These are phyloP conservation scores for Prillingera fragicola DNA, from an alignment of 1,284 basidiomycete genomes.

Conservation along the genomic window DNA sequence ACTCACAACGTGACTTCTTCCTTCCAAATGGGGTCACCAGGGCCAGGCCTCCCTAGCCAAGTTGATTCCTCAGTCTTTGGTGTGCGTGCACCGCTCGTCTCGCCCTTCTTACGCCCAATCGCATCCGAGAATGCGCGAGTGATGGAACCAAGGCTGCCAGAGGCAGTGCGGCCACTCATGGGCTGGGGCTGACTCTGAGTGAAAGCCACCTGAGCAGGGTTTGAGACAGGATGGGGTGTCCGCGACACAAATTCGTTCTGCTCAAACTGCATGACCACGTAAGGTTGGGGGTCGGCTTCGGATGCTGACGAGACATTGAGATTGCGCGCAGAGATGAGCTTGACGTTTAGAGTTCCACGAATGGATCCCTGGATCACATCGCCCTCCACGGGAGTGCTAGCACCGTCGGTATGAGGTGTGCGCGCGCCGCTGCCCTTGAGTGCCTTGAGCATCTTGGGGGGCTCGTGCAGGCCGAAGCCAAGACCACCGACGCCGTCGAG, in stretches of 20 bases:
- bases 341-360: conserved; percentile 80
- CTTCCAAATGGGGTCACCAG: conserved; percentile 92
- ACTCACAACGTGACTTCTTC: conserved; percentile 95
- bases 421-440: conserved; percentile 33
- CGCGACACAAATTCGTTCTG: conserved; percentile 97
- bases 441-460: conserved; percentile 47
- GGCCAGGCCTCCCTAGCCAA: conserved; percentile 46
- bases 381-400: conserved; percentile 9
- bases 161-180: conserved; percentile 27
- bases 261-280: conserved; percentile 97
- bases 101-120: conserved; percentile 47
- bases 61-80: conserved; percentile 37
- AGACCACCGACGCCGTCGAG: conserved; percentile 33
- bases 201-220: conserved; percentile 38
- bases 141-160: conserved; percentile 55
- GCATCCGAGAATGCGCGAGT: conserved; percentile 55
- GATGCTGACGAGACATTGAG: conserved; percentile 63
- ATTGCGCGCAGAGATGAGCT: conserved; percentile 86
- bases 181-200: conserved; percentile 39
- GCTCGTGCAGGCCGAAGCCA: conserved; percentile 47
- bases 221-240: conserved; percentile 57
- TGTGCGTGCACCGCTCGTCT: conserved; percentile 43
- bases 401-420: conserved; percentile 22
- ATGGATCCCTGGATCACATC: conserved; percentile 7
- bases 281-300: conserved; percentile 63